These are phyloP conservation scores for Populus simonii DNA, from an alignment of 345 rosid genomes.

Conservation along the genomic window DNA sequence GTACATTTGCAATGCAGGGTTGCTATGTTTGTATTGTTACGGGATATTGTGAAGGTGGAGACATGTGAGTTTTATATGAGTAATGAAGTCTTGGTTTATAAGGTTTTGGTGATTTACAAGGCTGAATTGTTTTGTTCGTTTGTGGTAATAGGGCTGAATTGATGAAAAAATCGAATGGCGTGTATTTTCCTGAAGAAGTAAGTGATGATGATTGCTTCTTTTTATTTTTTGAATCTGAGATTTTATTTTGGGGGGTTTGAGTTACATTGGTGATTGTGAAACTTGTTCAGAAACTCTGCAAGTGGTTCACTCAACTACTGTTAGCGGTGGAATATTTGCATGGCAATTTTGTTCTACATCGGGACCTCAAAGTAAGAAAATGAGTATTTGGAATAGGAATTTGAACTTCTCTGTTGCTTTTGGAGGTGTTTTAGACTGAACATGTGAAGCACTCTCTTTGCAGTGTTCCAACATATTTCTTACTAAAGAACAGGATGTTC, in stretches of 20 bases:
- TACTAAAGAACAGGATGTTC: constrained; percentile 91
- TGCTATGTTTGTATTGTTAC: constrained; percentile 98
- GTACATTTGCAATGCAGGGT: constrained; percentile 54
- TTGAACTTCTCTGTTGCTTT: constrained; percentile 15
- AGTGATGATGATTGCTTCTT: not conserved
- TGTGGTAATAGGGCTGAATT: constrained; percentile 71
- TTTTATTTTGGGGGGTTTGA: constrained; percentile 12
- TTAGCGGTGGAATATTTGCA: constrained; percentile 95
- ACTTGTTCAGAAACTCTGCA: constrained; percentile 77
- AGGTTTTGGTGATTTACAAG: constrained; percentile 6
- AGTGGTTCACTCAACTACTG: constrained; percentile 89
- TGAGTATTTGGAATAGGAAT: constrained; percentile 12
- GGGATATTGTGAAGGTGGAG: constrained; percentile 99
- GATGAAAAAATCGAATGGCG: constrained; percentile 91
- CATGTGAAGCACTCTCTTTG: constrained; percentile 16
- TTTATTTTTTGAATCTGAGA: not conserved
- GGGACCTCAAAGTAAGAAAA: constrained; percentile 78
- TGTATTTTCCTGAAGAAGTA: constrained; percentile 91
- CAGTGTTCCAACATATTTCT: constrained; percentile 99
- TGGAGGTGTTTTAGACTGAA: constrained; percentile 28
- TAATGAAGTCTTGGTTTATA: constrained; percentile 8
- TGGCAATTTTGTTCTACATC: constrained; percentile 92
- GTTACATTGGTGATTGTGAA: constrained; percentile 7
- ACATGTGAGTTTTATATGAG: constrained; percentile 66
- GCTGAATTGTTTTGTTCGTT: not conserved